Base-by-base conservation (phyloP, 1,284 basidiomycete genomes). In the Ustilago xerochloae region DNA sequence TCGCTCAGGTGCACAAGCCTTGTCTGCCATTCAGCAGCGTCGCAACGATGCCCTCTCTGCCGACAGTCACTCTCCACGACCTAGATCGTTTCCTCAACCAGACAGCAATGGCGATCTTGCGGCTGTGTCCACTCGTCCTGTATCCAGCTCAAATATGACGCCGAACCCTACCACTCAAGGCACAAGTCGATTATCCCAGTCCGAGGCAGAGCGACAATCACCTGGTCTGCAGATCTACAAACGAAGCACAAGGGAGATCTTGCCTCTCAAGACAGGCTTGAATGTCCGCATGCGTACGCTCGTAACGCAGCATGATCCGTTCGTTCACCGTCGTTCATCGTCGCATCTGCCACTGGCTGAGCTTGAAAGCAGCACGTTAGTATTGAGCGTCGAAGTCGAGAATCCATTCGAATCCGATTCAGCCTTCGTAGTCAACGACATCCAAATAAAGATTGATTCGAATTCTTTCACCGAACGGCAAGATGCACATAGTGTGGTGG, bases 251-350 rank as follows among this genome's bases (percentile, higher is more conserved):
- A 32, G 72, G 15, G 24, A 48, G 6, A 29, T 75, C 24, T 20
- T 67, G 15, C 58, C 63, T 13, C 63, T 75, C 48, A 70, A 67
- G 35, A 66, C 63, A 4, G 72, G 67, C 1, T 59, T 75, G 56
- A 63, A 65, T 18, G 76, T 78, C 6, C 69, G 74, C 29, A 77
- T 80, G 71, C 70, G 76, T 15, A 72, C 76, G 15, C 63, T 78
- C 18, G 29, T 51, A 30, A 75, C 63, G 3, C 63, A 55, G 16
- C 55, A 62, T 38, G 41, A 56, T 13, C 61, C 65, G 5, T 20
- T 20, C 6, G 12, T 69, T 22, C 36, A 53, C 12, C 61, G 51
- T 39, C 57, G 46, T 8, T 26, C 43, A 5, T 32, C 46, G 10
- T 28, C 29, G 24, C 53, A 39, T 6, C 51, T 36, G 13, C 38